Evolutionary conservation across 495 filamentous ascomycete genomes (phyloP), one percentile per base, ranked within the genome.

Genomic region (Aspergillus heteromorphus): DNA sequence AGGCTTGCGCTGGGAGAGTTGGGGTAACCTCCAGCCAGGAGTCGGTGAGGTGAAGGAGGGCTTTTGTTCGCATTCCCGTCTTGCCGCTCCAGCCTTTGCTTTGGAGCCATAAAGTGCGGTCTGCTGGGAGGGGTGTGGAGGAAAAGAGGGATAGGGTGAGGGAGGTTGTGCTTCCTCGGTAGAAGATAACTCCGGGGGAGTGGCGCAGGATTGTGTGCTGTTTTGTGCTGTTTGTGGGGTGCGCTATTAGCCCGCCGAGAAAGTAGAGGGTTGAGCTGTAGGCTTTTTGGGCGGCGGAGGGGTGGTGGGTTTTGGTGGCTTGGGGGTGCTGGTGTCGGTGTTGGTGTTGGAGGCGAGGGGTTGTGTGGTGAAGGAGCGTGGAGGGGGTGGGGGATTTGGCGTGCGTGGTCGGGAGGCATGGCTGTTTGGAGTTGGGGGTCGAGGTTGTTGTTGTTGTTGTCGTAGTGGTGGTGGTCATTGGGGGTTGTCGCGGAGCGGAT

Each of bases 181-280:
- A 87, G 55, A 83, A 81, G 25, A 87, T 74, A 4, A 88, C 59
- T 0, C 79, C 77, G 17, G 79, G 69, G 0, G 84, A 86, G 56
- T 88, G 85, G 2, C 85, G 80, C 16, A 88, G 72, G 49, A 88
- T 83, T 38, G 81, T 84, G 76, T 81, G 65, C 87, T 83, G n/a
- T 43, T 82, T 84, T 14, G 79, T 87, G 11, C 80, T 84, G 56
- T 86, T 82, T 29, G 71, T 76, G 0, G 85, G 83, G 55, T 82
- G 84, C 13, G 73, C 70, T 40, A 88, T 75, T 27, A 88, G 67
- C 4, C 84, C 84, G 2, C 79, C 80, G 18, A 85, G 78, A 45
- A 87, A 83, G 62, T 87, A 79, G 10, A 77, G 73, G 0, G 82
- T 78, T 57, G 85, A 81, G 10, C 74, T 72, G 14, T 83, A 69